A percentile compares a stretch with the other conserved stretches of the same genome.
These are phyloP conservation scores for Neoarthrinium moseri DNA, from an alignment of 2,329 filamentous ascomycete species.

Conservation along the genomic window DNA sequence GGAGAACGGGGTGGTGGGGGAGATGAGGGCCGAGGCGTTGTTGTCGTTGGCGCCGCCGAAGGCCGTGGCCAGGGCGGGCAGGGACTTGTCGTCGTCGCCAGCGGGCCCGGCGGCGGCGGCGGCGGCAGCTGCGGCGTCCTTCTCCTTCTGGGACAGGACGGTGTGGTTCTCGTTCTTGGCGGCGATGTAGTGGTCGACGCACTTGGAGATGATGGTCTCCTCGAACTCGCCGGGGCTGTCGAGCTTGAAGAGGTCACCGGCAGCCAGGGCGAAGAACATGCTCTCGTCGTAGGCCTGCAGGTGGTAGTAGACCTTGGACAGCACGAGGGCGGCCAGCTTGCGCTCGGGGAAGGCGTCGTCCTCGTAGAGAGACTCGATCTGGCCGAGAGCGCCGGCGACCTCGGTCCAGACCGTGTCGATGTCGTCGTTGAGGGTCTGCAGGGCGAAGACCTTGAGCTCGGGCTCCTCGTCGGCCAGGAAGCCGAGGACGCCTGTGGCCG, in stretches of 20 bases:
- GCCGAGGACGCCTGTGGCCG: conserved; percentile 90
- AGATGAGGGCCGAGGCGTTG: conserved; percentile 69
- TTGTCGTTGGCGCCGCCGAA: conserved; percentile 69
- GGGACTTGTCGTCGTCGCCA: conserved; percentile 41
- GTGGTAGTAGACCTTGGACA: conserved; percentile 98
- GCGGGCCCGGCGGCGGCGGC: no score
- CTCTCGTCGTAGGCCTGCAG: conserved; percentile 98
- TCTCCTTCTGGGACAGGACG: conserved; percentile 34
- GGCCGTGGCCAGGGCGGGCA: conserved; percentile 76
- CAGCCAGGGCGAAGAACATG: conserved; percentile 95
- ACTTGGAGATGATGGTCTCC: conserved; percentile 98
- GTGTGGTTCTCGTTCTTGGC: conserved; percentile 56
- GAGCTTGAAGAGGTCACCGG: conserved; percentile 92
- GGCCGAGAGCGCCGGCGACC: conserved; percentile 85
- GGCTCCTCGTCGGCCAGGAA: conserved; percentile 94
- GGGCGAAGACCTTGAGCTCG: conserved; percentile 90
- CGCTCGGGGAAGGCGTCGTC: conserved; percentile 93
- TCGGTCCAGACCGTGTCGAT: conserved; percentile 98
- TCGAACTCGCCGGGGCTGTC: conserved; percentile 92
- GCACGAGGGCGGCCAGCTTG: conserved; percentile 88
- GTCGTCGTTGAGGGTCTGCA: conserved; percentile 93
- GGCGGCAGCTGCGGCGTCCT: conserved; percentile 17
- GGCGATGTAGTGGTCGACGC: conserved; percentile 95
- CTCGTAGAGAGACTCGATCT: conserved; percentile 97
- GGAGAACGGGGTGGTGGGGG: conserved; percentile 92